phyloP scores from a whole-genome alignment of 176 grass and related monocot species.

The Thinopyrum elongatum region DNA sequence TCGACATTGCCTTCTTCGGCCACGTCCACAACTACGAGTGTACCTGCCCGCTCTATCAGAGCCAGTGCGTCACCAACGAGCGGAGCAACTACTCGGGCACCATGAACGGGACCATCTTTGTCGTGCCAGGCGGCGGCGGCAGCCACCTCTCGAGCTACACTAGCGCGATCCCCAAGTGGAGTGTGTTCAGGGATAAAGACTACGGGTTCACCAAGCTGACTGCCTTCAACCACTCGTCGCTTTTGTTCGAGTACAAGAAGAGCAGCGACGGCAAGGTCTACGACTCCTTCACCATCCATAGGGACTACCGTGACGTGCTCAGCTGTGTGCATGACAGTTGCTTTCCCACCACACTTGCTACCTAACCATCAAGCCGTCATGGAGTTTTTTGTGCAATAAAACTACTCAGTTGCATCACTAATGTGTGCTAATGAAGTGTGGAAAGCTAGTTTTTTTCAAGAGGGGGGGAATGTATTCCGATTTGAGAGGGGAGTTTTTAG shows the following conservation, averaged over 20 bases:
- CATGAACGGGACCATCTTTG: slow-evolving; percentile 83
- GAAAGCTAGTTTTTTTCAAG: neutral
- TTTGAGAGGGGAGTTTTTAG: no score
- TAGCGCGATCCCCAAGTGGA: slow-evolving; percentile 54
- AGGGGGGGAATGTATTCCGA: no score
- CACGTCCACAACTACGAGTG: slow-evolving; percentile 92
- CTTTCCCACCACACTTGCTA: slow-evolving; percentile 61
- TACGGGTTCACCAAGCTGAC: slow-evolving; percentile 86
- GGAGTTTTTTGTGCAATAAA: neutral
- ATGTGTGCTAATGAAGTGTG: neutral
- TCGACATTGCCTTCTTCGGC: slow-evolving; percentile 76
- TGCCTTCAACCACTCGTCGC: slow-evolving; percentile 88
- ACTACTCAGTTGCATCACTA: neutral
- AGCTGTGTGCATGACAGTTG: slow-evolving; percentile 81
- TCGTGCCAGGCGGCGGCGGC: slow-evolving; percentile 69
- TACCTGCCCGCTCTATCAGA: slow-evolving; percentile 82
- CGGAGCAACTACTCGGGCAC: slow-evolving; percentile 54
- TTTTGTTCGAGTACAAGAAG: slow-evolving; percentile 90
- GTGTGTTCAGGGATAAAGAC: slow-evolving; percentile 58
- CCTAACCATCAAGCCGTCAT: neutral
- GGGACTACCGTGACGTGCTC: slow-evolving; percentile 80
- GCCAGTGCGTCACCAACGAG: slow-evolving; percentile 56
- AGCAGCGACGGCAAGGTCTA: slow-evolving; percentile 67
- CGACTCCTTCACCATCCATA: slow-evolving; percentile 59
- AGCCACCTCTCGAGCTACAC: slow-evolving; percentile 56